A percentile compares a stretch with the other conserved stretches of the same genome.
phyloP scores from a whole-genome alignment of 2,329 filamentous ascomycete genomes.

The Blumeria hordei region DNA sequence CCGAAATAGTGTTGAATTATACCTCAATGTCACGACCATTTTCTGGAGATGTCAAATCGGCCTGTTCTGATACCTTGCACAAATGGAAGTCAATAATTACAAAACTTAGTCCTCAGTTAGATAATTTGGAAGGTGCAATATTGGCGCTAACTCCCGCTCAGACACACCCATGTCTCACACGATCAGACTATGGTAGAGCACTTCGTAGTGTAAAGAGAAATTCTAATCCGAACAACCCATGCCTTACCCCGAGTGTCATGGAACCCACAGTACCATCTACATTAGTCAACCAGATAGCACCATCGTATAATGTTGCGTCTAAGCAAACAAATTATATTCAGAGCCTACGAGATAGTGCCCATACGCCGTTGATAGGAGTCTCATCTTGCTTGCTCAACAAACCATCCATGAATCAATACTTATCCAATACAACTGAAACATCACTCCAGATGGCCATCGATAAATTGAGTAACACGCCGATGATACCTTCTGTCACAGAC shows the following conservation, averaged over 20 bases:
- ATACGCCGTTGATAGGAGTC: too few species aligned
- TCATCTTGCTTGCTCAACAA: too few species aligned
- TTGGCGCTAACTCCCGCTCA: not conserved
- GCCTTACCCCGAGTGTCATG: constrained; percentile 21
- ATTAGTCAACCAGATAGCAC: not conserved
- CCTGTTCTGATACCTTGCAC: constrained; percentile 10
- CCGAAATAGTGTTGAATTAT: constrained; percentile 69
- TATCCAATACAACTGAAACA: too few species aligned
- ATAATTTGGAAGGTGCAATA: constrained; percentile 28
- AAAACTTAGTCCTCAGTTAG: constrained; percentile 29
- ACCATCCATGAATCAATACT: too few species aligned
- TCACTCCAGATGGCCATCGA: too few species aligned
- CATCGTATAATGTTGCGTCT: not conserved
- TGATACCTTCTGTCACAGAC: too few species aligned
- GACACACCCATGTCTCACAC: not conserved
- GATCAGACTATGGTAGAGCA: constrained; percentile 4
- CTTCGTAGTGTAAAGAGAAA: constrained; percentile 4
- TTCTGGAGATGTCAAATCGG: constrained; percentile 18
- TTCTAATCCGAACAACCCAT: constrained; percentile 20
- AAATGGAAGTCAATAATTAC: constrained; percentile 36
- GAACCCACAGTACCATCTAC: constrained; percentile 18
- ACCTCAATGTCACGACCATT: constrained; percentile 33
- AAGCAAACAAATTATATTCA: not conserved
- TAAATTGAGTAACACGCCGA: too few species aligned
- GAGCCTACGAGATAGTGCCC: too few species aligned